A percentile compares a stretch with the other conserved stretches of the same genome.
Conservation (phyloP, 768 basidiomycete genomes). For the Boletus huronensis region DNA sequence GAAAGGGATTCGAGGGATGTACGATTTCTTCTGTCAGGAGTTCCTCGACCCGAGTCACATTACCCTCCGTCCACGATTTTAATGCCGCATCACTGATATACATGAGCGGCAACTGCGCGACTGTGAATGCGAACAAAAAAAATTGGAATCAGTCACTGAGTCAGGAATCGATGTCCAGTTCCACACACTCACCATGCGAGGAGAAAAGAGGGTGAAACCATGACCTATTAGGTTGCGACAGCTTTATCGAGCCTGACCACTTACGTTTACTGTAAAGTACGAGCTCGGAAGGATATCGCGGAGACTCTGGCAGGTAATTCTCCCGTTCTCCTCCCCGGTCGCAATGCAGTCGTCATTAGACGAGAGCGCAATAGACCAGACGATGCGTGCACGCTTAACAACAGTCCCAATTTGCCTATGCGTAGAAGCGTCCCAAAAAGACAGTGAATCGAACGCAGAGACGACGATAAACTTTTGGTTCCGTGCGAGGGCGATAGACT, state of each 20-base stretch:
- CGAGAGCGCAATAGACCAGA: background rate
- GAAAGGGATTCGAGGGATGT: background rate
- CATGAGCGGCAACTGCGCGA: background rate
- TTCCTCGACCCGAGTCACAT: background rate
- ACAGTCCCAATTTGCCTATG: background rate
- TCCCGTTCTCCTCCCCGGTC: background rate
- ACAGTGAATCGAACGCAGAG: background rate
- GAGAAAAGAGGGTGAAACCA: background rate
- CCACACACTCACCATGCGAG: background rate
- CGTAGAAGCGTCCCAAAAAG: background rate
- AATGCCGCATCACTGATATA: background rate
- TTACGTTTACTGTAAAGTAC: background rate
- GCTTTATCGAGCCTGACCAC: background rate
- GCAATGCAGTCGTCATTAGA: slow-evolving; percentile 1
- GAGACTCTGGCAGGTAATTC: background rate
- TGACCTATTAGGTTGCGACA: background rate
- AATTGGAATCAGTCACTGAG: background rate
- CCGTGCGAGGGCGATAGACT: background rate
- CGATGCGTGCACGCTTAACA: background rate
- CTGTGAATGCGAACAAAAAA: background rate
- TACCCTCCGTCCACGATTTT: background rate
- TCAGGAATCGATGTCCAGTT: background rate
- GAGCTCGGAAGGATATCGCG: background rate
- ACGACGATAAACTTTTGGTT: background rate
- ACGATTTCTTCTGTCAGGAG: slow-evolving; percentile 1